phyloP scores from a whole-genome alignment of 2,329 filamentous ascomycete species.

The Aspergillus versicolor region DNA sequence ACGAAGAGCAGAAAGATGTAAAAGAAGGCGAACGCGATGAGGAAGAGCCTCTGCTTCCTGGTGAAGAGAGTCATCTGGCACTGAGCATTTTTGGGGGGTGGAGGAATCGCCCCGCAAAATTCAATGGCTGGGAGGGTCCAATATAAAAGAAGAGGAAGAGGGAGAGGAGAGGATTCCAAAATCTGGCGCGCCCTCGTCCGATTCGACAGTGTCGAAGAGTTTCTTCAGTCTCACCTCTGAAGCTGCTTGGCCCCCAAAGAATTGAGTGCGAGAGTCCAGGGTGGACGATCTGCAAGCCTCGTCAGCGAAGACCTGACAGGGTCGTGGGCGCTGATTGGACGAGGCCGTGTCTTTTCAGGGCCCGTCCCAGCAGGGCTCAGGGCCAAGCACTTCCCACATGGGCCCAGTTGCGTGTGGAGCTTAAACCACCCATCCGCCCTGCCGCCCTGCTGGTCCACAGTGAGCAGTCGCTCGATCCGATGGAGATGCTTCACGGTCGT shows the following conservation, averaged over 20 bases:
- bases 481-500: no score
- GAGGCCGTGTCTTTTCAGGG: no score
- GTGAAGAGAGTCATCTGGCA: conserved; percentile 17
- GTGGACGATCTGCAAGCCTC: no score
- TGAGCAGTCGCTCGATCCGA: no score
- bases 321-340: no score
- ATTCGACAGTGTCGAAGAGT: neutral
- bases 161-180: neutral
- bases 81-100: conserved; percentile 7
- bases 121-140: neutral
- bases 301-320: no score
- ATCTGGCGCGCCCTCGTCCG: neutral
- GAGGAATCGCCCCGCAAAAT: neutral
- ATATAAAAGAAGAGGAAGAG: neutral
- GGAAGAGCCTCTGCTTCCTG: conserved; percentile 21
- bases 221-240: neutral
- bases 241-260: neutral
- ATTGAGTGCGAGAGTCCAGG: neutral
- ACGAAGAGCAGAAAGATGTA: conserved; percentile 21
- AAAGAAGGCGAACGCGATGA: conserved; percentile 19
- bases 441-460: no score
- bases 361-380: no score
- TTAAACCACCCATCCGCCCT: no score
- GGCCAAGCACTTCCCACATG: no score
- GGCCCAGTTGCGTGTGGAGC: no score